Base-by-base conservation (phyloP, 192 early-diverging fungal genomes). In the Podila verticillata region DNA sequence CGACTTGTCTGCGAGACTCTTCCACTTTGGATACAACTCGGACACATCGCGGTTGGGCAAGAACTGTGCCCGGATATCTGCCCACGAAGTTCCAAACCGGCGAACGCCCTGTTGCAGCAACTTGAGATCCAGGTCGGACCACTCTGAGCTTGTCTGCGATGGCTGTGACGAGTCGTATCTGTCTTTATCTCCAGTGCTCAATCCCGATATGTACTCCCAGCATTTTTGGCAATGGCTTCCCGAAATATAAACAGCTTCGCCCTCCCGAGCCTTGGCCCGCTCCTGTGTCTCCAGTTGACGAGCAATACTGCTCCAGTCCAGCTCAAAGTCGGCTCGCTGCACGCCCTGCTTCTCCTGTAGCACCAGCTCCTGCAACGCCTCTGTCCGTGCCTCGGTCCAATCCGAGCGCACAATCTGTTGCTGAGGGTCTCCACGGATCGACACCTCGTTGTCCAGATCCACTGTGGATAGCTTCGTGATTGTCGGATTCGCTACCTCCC, bases 1-100 rank as follows among this genome's bases (percentile, higher is more conserved):
- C 0, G 51, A 54, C 22, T 26, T n/a, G 6, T 54, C n/a, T 24
- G 51, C 51, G 2, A 54, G 0, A 24, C 51, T 54, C 24, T 26
- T 54, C 75, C 75, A 80, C 24, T 70, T 48, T 36, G 59, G 69
- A 19, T 80, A 63, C 0, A 80, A 48, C 19, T 80, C 75, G 5
- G 75, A 68, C 1, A 68, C 51, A 54, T 63, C 65, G 1, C 56
- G 65, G 31, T 66, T 72, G 28, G 75, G 75, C 15, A 80, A 34
- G 35, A 72, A 80, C 61, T 80, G 75, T 0, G 75, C 75, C 3
- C 75, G 69, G 26, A 80, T 57, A 12, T 80, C 75, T 0, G 75
- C 69, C 75, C 75, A 80, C 6, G 59, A 36, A 3, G 35, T 80
- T 3, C 75, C 75, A 57, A 36, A 57, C 26, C 60, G 61, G 5